Evolutionary conservation across 768 basidiomycete species (phyloP).

Genomic region (Lentinula detonsa): DNA sequence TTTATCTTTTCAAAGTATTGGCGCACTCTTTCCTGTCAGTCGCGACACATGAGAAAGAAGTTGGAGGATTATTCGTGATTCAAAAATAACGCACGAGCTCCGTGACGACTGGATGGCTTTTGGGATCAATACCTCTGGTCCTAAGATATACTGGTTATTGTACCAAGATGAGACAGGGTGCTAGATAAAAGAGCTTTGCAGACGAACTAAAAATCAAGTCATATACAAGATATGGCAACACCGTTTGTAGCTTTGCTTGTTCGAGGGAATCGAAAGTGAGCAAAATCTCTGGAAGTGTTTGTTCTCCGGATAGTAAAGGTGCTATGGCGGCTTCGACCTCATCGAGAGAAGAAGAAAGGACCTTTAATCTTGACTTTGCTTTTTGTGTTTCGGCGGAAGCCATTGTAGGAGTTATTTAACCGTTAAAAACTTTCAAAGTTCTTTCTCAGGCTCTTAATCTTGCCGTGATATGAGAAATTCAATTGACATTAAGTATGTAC

Average conservation of each 20-base stretch:
- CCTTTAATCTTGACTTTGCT: slow-evolving; percentile 40
- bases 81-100: slow-evolving; percentile 47
- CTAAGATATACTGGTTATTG: slow-evolving; percentile 66
- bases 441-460: too few relatives aligned
- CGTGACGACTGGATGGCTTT: slow-evolving; percentile 66
- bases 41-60: not conserved
- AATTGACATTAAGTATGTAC: too few relatives aligned
- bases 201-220: slow-evolving; percentile 79
- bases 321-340: slow-evolving; percentile 63
- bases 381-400: slow-evolving; percentile 30
- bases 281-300: slow-evolving; percentile 62
- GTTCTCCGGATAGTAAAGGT: slow-evolving; percentile 47
- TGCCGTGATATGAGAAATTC: too few relatives aligned
- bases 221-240: slow-evolving; percentile 77
- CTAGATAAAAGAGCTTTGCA: not conserved
- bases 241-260: slow-evolving; percentile 76
- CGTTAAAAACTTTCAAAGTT: too few relatives aligned
- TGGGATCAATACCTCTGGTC: slow-evolving; percentile 73
- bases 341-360: slow-evolving; percentile 54
- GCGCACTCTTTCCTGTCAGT: slow-evolving; percentile 61
- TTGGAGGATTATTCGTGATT: not conserved
- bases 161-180: not conserved
- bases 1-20: slow-evolving; percentile 83
- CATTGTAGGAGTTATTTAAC: not conserved
- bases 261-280: slow-evolving; percentile 64